Percentiles rank a stretch among this genome's conserved stretches.
These are phyloP conservation scores for Ascochyta koolunga DNA, from an alignment of 2,329 filamentous ascomycete genomes.

Conservation along the genomic window DNA sequence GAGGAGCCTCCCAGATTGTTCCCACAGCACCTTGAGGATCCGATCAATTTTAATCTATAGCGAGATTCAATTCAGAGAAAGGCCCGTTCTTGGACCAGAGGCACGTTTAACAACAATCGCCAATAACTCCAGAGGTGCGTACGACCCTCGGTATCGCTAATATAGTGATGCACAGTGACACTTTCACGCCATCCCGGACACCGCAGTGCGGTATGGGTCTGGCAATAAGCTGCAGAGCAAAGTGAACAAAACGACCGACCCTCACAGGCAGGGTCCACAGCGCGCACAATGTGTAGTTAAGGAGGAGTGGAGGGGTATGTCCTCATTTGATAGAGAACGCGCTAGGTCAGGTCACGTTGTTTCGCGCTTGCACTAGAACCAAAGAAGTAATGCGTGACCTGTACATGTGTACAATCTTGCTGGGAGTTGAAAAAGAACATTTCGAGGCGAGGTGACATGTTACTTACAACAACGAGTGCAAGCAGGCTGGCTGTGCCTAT, in stretches of 20 bases:
- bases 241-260: neutral
- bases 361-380: conserved; percentile 17
- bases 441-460: no score
- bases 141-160: neutral
- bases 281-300: conserved; percentile 2
- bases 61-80: neutral
- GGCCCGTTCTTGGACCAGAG: neutral
- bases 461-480: no score
- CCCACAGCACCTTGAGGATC: neutral
- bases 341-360: conserved; percentile 40
- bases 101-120: neutral
- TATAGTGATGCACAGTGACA: neutral
- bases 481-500: no score
- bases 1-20: neutral
- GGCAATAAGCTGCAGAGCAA: neutral
- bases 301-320: conserved; percentile 17
- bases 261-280: neutral
- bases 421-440: no score
- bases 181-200: no score
- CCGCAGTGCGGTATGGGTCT: neutral
- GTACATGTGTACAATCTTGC: no score
- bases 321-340: conserved; percentile 18
- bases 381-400: neutral
- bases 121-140: neutral
- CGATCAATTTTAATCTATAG: neutral